Base-by-base conservation (phyloP, 208 protist species). In the Angomonas deanei region DNA sequence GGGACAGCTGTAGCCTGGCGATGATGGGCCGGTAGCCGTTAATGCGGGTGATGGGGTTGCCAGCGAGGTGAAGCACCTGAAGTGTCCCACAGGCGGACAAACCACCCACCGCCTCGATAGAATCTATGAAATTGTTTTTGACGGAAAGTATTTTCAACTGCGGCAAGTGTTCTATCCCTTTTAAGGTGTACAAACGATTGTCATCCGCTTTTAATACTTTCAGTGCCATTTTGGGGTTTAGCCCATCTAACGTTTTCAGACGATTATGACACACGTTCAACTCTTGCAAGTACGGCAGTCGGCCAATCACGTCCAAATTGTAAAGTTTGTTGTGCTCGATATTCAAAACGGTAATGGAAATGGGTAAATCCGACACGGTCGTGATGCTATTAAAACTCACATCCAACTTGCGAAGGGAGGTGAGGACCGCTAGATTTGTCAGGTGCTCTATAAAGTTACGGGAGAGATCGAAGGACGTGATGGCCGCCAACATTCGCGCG, bases 401-500 rank as follows among this genome's bases (percentile, higher is more conserved):
- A 55, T 91, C 74, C 30, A 96, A 72, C 21, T 64, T 69, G 3
- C 66, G 56, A 3, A 94, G 77, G 1, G 80, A 71, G 21, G 66
- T 65, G 23, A 94, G 78, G 2, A 75, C 62, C 24, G 91, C 70
- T 26, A 94, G 75, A 36, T 78, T 65, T 0, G 72, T 61, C 24
- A 92, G 61, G 33, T 70, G 58, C 39, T 75, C 56, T 32, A 94
- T 79, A 26, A 81, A 67, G 47, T 94, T 94, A 39, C 80, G 85
- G 0, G 88, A 94, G 32, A 94, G 73, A 56, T 94, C 88, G 54
- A 92, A 88, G 46, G 78, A 82, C 13, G 82, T 92, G 68, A 94
- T 86, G 47, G 83, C 66, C 0, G 70, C 19, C 2, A 94, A 75
- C 60, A 88, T 71, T 36, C 72, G 61, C 6, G 64, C 69, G 52